These are phyloP conservation scores for Paramecium octaurelia DNA, from an alignment of 73 alveolate species.

Conservation along the genomic window DNA sequence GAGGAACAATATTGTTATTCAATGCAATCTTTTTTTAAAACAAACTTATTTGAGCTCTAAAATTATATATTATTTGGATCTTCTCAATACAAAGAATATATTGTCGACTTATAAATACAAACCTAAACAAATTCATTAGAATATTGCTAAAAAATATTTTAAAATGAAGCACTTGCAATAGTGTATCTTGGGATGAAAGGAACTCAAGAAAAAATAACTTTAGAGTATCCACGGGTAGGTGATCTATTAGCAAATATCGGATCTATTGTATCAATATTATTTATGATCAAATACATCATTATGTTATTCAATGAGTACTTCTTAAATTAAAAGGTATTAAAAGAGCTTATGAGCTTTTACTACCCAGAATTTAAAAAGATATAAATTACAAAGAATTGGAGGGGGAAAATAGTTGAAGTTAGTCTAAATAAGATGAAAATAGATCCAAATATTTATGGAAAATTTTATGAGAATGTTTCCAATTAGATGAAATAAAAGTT, in stretches of 20 bases:
- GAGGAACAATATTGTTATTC: neutral
- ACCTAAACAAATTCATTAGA: neutral
- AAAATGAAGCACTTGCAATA: neutral
- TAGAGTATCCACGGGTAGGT: neutral
- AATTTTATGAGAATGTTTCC: neutral
- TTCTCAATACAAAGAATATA: neutral
- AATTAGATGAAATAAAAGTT: neutral
- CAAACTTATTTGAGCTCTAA: neutral
- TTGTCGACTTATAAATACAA: neutral
- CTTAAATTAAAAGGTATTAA: neutral
- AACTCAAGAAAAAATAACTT: neutral
- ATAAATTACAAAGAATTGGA: neutral
- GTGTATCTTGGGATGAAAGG: neutral
- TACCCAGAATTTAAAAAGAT: neutral
- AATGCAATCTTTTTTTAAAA: neutral
- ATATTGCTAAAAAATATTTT: neutral
- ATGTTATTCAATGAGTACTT: neutral
- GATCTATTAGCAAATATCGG: slow-evolving; percentile 20
- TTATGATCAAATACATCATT: neutral
- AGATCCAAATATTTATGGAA: neutral
- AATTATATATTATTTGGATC: neutral
- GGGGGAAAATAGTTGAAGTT: neutral
- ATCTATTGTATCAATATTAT: neutral
- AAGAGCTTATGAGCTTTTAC: neutral
- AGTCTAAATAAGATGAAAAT: neutral